phyloP scores from a whole-genome alignment of 2,329 filamentous ascomycete genomes.

The Trichophyton schoenleinii region DNA sequence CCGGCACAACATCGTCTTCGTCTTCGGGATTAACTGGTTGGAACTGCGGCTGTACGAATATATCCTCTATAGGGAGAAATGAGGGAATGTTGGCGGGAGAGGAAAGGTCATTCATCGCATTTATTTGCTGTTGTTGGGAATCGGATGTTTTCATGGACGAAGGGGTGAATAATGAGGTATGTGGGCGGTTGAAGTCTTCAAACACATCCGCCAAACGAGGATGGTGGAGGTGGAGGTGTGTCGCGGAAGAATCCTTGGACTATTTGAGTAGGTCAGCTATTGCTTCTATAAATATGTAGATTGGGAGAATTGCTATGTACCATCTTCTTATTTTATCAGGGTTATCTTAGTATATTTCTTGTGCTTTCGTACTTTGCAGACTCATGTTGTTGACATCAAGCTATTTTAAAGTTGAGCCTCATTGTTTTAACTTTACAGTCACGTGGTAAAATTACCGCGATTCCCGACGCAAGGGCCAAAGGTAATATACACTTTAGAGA shows the following conservation, averaged over 20 bases:
- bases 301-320: background rate
- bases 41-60: slow-evolving; percentile 47
- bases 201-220: slow-evolving; percentile 38
- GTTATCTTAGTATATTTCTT: background rate
- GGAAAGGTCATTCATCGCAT: slow-evolving; percentile 4
- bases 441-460: no score
- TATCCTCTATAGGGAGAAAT: slow-evolving; percentile 45
- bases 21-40: slow-evolving; percentile 55
- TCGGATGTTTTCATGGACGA: slow-evolving; percentile 5
- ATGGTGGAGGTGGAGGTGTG: slow-evolving; percentile 38
- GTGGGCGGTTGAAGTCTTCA: slow-evolving; percentile 38
- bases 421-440: no score
- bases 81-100: slow-evolving; percentile 21
- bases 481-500: background rate
- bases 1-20: slow-evolving; percentile 54
- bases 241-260: slow-evolving; percentile 40
- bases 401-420: background rate
- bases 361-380: background rate
- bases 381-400: background rate
- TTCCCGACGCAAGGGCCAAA: no score
- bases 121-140: slow-evolving; percentile 1
- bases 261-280: slow-evolving; percentile 12
- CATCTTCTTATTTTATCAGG: background rate
- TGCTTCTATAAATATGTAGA: background rate
- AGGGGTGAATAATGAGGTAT: slow-evolving; percentile 22